phyloP scores from a whole-genome alignment of 2,329 filamentous ascomycete genomes.

The Aspergillus sp. region DNA sequence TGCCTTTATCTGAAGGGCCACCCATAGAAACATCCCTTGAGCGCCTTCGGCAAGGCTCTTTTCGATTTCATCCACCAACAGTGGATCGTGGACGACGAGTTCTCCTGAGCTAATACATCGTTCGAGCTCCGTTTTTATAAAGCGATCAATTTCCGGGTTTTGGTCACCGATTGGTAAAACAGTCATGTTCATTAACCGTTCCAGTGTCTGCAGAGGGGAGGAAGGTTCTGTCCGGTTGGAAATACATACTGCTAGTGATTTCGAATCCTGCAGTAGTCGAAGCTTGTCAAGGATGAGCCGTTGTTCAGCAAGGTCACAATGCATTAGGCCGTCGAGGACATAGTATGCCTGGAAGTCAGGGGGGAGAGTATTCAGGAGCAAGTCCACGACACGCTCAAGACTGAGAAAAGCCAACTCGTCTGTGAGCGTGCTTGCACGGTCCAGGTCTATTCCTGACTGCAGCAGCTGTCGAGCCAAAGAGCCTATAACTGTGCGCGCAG shows the following conservation, averaged over 20 bases:
- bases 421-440: neutral
- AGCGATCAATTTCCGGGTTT: neutral
- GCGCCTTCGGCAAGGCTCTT: neutral
- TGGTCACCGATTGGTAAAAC: neutral
- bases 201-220: too few relatives aligned
- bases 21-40: conserved; percentile 1
- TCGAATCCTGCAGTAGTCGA: neutral
- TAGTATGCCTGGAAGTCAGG: neutral
- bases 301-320: neutral
- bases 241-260: neutral
- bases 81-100: neutral
- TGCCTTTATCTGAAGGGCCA: neutral
- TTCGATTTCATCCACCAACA: neutral
- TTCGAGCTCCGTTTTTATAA: neutral
- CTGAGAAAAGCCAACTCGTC: neutral
- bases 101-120: neutral
- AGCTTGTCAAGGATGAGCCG: neutral
- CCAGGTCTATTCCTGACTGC: neutral
- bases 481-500: neutral
- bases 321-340: neutral
- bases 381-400: neutral
- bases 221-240: neutral
- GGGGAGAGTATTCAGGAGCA: neutral
- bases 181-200: neutral
- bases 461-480: neutral